Conservation (phyloP, 192 early-diverging fungal species). For the Linnemannia schmuckeri region DNA sequence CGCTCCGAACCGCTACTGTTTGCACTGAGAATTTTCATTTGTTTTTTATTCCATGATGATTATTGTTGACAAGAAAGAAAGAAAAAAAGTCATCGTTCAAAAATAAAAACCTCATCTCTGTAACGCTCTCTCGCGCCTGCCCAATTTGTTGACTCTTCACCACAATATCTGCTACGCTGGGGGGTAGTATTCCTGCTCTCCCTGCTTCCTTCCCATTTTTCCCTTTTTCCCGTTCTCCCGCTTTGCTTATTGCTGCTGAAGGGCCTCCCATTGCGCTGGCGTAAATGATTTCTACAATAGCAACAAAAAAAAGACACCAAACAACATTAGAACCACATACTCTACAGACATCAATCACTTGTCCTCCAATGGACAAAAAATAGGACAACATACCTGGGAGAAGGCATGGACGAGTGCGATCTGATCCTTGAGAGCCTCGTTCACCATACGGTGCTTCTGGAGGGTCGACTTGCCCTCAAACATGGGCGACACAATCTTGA, state of each 20-base stretch:
- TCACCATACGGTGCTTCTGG: constrained; percentile 84
- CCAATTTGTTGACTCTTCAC: too few species aligned
- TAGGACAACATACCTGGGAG: constrained; percentile 71
- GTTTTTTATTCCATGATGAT: too few species aligned
- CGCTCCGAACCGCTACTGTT: too few species aligned
- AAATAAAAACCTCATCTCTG: too few species aligned
- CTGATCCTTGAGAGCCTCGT: constrained; percentile 83
- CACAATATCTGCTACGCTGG: too few species aligned
- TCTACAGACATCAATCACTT: not conserved
- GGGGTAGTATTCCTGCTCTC: not conserved
- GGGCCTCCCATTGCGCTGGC: constrained; percentile 70
- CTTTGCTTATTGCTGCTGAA: constrained; percentile 22
- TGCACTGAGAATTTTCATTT: too few species aligned
- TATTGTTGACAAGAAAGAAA: too few species aligned
- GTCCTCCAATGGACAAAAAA: not conserved
- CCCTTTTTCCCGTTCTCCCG: not conserved
- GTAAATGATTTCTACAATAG: constrained; percentile 74
- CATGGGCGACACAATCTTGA: constrained; percentile 77
- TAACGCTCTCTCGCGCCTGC: too few species aligned
- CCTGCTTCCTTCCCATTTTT: not conserved
- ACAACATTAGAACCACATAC: not conserved
- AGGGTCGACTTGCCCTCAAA: constrained; percentile 81
- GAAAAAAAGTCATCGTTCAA: too few species aligned
- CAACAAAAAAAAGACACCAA: not conserved
- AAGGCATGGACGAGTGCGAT: constrained; percentile 88